These are phyloP conservation scores for Calonectria leucothoes DNA, from an alignment of 2,329 filamentous ascomycete genomes.

Conservation along the genomic window DNA sequence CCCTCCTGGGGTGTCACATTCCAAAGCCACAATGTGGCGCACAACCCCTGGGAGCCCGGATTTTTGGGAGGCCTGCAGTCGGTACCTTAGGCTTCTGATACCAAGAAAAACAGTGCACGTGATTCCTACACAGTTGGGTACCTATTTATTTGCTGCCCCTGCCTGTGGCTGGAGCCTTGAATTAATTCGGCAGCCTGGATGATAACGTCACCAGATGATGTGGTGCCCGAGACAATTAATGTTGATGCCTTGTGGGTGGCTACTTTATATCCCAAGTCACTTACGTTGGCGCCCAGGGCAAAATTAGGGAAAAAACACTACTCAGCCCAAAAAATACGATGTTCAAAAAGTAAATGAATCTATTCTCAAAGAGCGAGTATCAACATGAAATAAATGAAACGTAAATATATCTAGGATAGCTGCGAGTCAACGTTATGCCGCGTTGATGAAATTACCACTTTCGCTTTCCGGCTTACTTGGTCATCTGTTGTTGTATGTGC, in stretches of 20 bases:
- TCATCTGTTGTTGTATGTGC: background rate
- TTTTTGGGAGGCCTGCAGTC: constrained; percentile 1
- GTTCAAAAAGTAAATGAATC: no score
- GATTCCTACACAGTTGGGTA: background rate
- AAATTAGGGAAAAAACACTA: background rate
- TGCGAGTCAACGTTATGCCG: background rate
- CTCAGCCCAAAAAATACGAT: background rate
- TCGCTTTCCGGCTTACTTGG: background rate
- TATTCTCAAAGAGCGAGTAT: background rate
- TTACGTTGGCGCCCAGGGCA: background rate
- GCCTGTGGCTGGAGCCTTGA: constrained; percentile 31
- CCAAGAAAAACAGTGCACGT: background rate
- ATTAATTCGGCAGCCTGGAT: constrained; percentile 38
- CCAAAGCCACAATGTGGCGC: constrained; percentile 43
- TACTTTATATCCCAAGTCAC: background rate
- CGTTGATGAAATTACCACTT: no score
- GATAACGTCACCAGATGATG: constrained; percentile 39
- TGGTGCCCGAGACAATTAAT: constrained; percentile 15
- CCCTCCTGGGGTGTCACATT: constrained; percentile 32
- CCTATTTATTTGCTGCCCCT: constrained; percentile 1
- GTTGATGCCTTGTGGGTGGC: constrained; percentile 26
- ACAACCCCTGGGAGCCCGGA: constrained; percentile 11
- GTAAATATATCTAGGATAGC: no score
- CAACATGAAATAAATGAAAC: background rate
- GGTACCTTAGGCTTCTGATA: background rate